These are phyloP conservation scores for Aaosphaeria arxii DNA, from an alignment of 2,329 filamentous ascomycete genomes.

Conservation along the genomic window DNA sequence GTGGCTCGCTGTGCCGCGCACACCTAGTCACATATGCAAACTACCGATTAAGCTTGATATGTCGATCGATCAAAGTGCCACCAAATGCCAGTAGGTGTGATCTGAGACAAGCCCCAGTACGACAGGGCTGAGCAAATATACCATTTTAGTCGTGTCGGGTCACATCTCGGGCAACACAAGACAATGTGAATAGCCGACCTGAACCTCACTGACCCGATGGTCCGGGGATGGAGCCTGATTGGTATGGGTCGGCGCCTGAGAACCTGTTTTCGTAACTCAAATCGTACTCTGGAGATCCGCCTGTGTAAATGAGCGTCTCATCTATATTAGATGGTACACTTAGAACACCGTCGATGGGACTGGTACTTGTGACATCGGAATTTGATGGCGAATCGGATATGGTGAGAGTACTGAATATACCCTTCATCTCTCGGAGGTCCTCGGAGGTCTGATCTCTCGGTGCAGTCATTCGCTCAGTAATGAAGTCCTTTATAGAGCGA, in stretches of 20 bases:
- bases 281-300: slow-evolving; percentile 17
- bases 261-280: slow-evolving; percentile 23
- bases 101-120: slow-evolving; percentile 12
- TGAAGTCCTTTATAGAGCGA: slow-evolving; percentile 74
- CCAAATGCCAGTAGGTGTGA: slow-evolving; percentile 22
- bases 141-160: neutral
- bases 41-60: slow-evolving; percentile 16
- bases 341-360: slow-evolving; percentile 16
- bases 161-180: too few relatives aligned
- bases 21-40: slow-evolving; percentile 8
- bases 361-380: slow-evolving; percentile 24
- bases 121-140: slow-evolving; percentile 12
- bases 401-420: slow-evolving; percentile 55
- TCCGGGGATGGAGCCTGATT: slow-evolving; percentile 11
- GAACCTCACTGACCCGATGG: slow-evolving; percentile 6
- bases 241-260: slow-evolving; percentile 13
- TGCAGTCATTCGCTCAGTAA: slow-evolving; percentile 66
- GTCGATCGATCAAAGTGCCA: slow-evolving; percentile 22
- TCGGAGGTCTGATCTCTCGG: slow-evolving; percentile 53
- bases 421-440: slow-evolving; percentile 70
- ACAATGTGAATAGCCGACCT: neutral
- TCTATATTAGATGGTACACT: slow-evolving; percentile 8
- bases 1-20: too few relatives aligned
- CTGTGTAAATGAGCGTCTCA: slow-evolving; percentile 19
- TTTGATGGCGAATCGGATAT: slow-evolving; percentile 32